Conservation (phyloP, 2,329 filamentous ascomycete genomes). For the Simplicillium aogashimaense region DNA sequence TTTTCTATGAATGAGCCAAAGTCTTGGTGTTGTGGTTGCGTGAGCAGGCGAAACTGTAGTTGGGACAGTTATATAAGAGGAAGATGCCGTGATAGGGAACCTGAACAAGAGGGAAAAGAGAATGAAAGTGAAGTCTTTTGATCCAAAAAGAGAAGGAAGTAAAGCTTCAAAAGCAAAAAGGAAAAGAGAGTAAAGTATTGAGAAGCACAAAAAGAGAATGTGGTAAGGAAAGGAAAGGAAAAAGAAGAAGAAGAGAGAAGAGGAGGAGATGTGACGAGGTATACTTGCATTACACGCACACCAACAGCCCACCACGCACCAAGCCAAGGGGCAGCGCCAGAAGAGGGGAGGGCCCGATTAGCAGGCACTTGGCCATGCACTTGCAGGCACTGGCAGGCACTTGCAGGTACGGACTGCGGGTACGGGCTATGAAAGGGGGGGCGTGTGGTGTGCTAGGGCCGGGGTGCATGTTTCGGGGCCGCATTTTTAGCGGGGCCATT, state of each 20-base stretch:
- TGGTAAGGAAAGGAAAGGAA: constrained; percentile 3
- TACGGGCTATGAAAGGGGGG: not conserved
- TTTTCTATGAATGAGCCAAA: not conserved
- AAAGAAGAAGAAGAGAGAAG: constrained; percentile 2
- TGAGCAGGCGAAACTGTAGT: constrained; percentile 4
- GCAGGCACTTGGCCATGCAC: too few species aligned
- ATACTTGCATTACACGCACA: too few species aligned
- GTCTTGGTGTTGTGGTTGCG: constrained; percentile 4
- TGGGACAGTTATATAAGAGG: constrained; percentile 5
- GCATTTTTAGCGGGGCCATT: not conserved
- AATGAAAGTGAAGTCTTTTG: constrained; percentile 5
- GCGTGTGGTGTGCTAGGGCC: not conserved
- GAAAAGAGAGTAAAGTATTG: not conserved
- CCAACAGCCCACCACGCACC: not conserved
- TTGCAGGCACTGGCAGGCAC: too few species aligned
- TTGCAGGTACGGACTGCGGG: too few species aligned
- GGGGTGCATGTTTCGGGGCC: not conserved
- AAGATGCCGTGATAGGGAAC: not conserved
- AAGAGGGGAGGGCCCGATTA: too few species aligned
- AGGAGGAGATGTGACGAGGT: not conserved
- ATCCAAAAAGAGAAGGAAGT: constrained; percentile 3
- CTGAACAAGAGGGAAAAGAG: not conserved
- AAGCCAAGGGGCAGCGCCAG: too few species aligned
- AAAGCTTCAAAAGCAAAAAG: constrained; percentile 1
- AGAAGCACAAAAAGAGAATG: constrained; percentile 1